Evolutionary conservation across 805 yeast genomes (phyloP).

Genomic region (Ogataea saltuana): DNA sequence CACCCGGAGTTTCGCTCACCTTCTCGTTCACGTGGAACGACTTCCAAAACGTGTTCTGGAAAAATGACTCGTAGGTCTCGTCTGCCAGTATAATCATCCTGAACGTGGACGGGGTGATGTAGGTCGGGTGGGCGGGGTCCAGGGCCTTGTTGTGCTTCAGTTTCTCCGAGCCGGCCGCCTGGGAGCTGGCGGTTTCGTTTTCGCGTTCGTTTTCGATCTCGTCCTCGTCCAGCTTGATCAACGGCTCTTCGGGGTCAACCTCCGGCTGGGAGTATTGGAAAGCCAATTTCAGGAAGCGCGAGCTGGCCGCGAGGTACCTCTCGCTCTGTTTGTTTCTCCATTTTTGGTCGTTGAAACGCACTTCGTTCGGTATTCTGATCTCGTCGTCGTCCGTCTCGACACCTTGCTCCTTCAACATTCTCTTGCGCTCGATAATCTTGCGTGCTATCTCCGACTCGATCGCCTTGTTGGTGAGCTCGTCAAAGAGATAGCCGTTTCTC

Average conservation of each 20-base stretch:
- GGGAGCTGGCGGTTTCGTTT: no score
- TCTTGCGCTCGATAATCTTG: slow-evolving; percentile 47
- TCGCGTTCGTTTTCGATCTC: no score
- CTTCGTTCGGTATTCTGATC: slow-evolving; percentile 56
- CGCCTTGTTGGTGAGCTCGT: slow-evolving; percentile 58
- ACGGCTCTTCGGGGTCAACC: slow-evolving; percentile 43
- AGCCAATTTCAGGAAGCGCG: slow-evolving; percentile 81
- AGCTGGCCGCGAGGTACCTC: slow-evolving; percentile 82
- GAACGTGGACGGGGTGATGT: slow-evolving; percentile 79
- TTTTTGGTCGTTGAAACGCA: slow-evolving; percentile 61
- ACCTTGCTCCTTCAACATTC: slow-evolving; percentile 34
- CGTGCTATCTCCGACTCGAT: slow-evolving; percentile 72
- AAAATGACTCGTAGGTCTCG: slow-evolving; percentile 86
- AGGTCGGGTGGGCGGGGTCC: slow-evolving; percentile 76
- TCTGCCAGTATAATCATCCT: slow-evolving; percentile 94
- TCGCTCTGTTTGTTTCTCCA: slow-evolving; percentile 68
- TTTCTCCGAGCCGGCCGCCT: no score
- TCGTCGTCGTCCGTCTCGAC: slow-evolving; percentile 36
- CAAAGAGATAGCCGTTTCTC: slow-evolving; percentile 71
- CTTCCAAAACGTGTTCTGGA: slow-evolving; percentile 64
- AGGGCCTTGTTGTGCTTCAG: slow-evolving; percentile 74
- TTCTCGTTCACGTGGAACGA: slow-evolving; percentile 67
- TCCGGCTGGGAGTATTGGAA: slow-evolving; percentile 86
- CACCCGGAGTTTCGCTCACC: slow-evolving; percentile 38
- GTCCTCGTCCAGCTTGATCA: slow-evolving; percentile 44